Conservation (phyloP, 1,284 basidiomycete species). For the Leccinum subrobustum region DNA sequence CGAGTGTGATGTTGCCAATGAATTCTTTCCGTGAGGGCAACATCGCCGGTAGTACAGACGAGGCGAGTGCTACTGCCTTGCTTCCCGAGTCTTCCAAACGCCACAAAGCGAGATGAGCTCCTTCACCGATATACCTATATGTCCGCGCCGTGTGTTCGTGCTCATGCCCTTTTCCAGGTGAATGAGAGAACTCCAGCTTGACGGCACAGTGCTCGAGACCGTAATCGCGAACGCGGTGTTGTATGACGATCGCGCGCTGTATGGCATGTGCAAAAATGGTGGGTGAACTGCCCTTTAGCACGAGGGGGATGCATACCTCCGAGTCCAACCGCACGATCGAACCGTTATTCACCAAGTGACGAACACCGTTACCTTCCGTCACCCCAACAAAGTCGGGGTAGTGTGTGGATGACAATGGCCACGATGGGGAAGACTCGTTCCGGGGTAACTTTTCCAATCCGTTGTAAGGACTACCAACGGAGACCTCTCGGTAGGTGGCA, state of each 20-base stretch:
- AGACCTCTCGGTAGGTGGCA: conserved; percentile 7
- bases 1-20: conserved; percentile 20
- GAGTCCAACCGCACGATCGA: conserved; percentile 26
- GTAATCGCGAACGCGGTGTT: conserved; percentile 25
- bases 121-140: conserved; percentile 19
- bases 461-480: conserved; percentile 23
- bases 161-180: neutral
- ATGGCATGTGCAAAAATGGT: neutral
- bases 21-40: conserved; percentile 13
- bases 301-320: conserved; percentile 6
- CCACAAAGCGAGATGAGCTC: conserved; percentile 21
- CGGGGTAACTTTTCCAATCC: conserved; percentile 25
- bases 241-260: conserved; percentile 22
- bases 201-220: conserved; percentile 22
- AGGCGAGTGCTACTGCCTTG: conserved; percentile 4
- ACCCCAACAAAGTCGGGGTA: conserved; percentile 24
- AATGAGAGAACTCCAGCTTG: conserved; percentile 11
- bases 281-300: neutral
- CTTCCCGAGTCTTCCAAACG: conserved; percentile 14
- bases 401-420: conserved; percentile 24
- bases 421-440: conserved; percentile 27
- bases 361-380: conserved; percentile 15
- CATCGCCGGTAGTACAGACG: conserved; percentile 12
- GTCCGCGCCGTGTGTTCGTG: conserved; percentile 10
- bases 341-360: conserved; percentile 13